Base-by-base conservation (phyloP, 768 basidiomycete species). In the Boletus pseudopeckii region DNA sequence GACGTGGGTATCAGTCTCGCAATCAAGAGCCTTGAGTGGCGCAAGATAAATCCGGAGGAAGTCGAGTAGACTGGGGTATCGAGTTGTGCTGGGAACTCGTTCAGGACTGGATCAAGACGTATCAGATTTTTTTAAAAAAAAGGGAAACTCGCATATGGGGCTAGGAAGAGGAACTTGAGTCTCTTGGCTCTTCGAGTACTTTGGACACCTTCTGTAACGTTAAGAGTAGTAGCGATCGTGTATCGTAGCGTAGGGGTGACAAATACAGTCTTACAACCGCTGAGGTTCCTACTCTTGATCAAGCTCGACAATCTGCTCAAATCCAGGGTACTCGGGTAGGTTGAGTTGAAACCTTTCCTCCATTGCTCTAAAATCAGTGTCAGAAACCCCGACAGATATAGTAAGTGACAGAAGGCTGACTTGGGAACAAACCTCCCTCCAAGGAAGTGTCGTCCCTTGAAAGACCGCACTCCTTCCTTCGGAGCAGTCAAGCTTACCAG, bases 401-500 rank as follows among this genome's bases (percentile, higher is more conserved):
- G 7, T 1, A 15, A 13, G 7, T 1, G 13, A 22, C n/a, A 13
- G 11, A 50, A 1, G 46, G 0, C 86, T 60, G 61, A 95, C 94
- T 79, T 88, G 6, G 94, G 85, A 18, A 98, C 81, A 67, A 99
- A 99, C 55, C 97, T 77, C 1, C 97, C 97, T 2, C 96, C 97
- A 2, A 98, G 79, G 66, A 92, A 97, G 75, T 99, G 97, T 34
- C 82, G 77, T 11, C 95, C 93, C 26, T 69, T 80, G 71, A 90
- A 98, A 14, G 65, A 66, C 63, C 75, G 80, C 9, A 90, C 91
- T 3, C 97, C 97, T 61, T 85, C 75, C 71, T 99, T 99, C 0
- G 97, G 97, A 10, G 92, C 95, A 0, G 97, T 99, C 66, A 99
- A 73, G 64, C 91, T 95, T 53, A 99, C 72, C 41, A 99, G 73